Evolutionary conservation across 495 filamentous ascomycete genomes (phyloP).

Genomic region (Pseudevernia furfuracea): DNA sequence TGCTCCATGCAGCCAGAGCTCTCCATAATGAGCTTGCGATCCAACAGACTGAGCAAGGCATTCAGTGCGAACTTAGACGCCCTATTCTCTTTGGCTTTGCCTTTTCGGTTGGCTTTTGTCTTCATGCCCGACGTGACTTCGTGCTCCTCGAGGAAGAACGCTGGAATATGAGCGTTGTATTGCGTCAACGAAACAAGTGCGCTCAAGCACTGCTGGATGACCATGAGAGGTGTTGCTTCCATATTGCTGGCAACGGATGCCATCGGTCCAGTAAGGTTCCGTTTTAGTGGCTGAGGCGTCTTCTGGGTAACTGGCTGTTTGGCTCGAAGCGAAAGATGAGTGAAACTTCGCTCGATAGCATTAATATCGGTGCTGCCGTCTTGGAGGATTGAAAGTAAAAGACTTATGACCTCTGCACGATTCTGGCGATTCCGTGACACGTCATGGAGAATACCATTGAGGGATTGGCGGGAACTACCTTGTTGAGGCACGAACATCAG

Average conservation of each 20-base stretch:
- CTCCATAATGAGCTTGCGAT: slow-evolving; percentile 88
- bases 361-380: slow-evolving; percentile 89
- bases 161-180: slow-evolving; percentile 77
- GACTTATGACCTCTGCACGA: slow-evolving; percentile 86
- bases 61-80: slow-evolving; percentile 88
- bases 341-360: slow-evolving; percentile 91
- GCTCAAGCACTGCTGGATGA: slow-evolving; percentile 88
- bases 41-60: slow-evolving; percentile 75
- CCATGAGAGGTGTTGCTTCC: slow-evolving; percentile 86
- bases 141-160: slow-evolving; percentile 93
- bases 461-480: slow-evolving; percentile 66
- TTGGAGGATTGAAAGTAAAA: slow-evolving; percentile 88
- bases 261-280: slow-evolving; percentile 52
- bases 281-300: slow-evolving; percentile 70
- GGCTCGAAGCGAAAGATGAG: slow-evolving; percentile 81
- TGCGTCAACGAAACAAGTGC: slow-evolving; percentile 71
- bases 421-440: slow-evolving; percentile 93
- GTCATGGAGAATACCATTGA: slow-evolving; percentile 79
- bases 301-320: slow-evolving; percentile 70
- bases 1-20: slow-evolving; percentile 92
- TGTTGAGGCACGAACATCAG: slow-evolving; percentile 95
- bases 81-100: slow-evolving; percentile 76
- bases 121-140: slow-evolving; percentile 69
- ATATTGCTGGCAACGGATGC: slow-evolving; percentile 50
- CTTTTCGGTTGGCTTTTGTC: slow-evolving; percentile 67